Conservation (phyloP, 192 early-diverging fungal species). For the Kappamyces sp. region DNA sequence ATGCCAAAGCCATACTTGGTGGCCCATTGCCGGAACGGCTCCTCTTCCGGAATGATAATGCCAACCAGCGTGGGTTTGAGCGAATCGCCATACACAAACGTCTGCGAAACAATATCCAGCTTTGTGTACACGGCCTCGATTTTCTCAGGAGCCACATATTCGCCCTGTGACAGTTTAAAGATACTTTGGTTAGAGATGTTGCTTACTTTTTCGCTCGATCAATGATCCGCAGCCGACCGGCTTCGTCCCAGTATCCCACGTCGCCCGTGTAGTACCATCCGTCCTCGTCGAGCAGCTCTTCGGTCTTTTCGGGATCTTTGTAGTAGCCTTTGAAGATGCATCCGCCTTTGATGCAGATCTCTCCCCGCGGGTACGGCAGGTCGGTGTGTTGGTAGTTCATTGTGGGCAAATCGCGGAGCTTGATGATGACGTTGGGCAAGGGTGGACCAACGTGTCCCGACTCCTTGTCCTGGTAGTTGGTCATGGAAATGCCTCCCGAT, state of each 20-base stretch:
- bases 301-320: slow-evolving; percentile 53
- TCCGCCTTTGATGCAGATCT: slow-evolving; percentile 62
- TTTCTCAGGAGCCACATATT: slow-evolving; percentile 81
- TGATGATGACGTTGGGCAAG: slow-evolving; percentile 57
- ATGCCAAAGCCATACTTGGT: slow-evolving; percentile 24
- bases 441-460: slow-evolving; percentile 76
- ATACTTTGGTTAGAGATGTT: slow-evolving; percentile 50
- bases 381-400: slow-evolving; percentile 87
- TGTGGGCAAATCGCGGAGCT: slow-evolving; percentile 82
- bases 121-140: slow-evolving; percentile 67
- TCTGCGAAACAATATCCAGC: slow-evolving; percentile 72
- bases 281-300: slow-evolving; percentile 67
- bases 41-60: slow-evolving; percentile 43
- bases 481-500: slow-evolving; percentile 27
- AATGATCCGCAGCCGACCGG: slow-evolving; percentile 69
- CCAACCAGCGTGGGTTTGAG: slow-evolving; percentile 77
- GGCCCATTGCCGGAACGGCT: slow-evolving; percentile 57
- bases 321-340: slow-evolving; percentile 16
- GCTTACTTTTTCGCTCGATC: slow-evolving; percentile 37
- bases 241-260: slow-evolving; percentile 64
- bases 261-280: slow-evolving; percentile 88
- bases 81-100: slow-evolving; percentile 93
- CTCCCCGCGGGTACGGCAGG: slow-evolving; percentile 84
- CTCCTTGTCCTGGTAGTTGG: slow-evolving; percentile 31
- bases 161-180: slow-evolving; percentile 66